These are phyloP conservation scores for Gastroboletus turbinatus DNA, from an alignment of 1,284 basidiomycete species.

Conservation along the genomic window DNA sequence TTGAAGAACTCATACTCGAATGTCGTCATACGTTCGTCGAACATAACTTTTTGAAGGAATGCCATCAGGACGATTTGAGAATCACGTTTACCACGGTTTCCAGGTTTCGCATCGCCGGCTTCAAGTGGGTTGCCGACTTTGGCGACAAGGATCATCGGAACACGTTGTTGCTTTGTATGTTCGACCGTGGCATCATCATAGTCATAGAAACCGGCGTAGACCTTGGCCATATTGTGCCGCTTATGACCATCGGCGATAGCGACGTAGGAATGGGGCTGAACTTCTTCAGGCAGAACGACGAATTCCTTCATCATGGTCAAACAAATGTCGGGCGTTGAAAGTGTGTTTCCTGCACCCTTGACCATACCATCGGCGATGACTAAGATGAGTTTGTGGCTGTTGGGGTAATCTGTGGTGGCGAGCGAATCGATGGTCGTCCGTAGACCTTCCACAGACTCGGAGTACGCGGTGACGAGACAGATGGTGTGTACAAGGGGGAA, in stretches of 20 bases:
- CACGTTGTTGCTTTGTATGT: constrained; percentile 92
- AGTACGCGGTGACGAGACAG: constrained; percentile 97
- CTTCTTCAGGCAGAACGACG: constrained; percentile 79
- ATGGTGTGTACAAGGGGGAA: constrained; percentile 95
- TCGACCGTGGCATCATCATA: constrained; percentile 95
- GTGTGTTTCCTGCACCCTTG: constrained; percentile 86
- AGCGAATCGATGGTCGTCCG: constrained; percentile 97
- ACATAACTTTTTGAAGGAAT: constrained; percentile 98
- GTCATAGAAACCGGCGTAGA: constrained; percentile 96
- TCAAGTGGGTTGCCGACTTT: constrained; percentile 94
- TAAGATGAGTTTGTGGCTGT: constrained; percentile 94
- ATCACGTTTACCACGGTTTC: constrained; percentile 98
- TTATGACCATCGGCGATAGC: constrained; percentile 99
- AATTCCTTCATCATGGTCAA: constrained; percentile 98
- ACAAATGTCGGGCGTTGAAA: constrained; percentile 94
- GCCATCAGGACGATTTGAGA: constrained; percentile 97
- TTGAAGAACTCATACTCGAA: constrained; percentile 99
- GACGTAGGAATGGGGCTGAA: constrained; percentile 95
- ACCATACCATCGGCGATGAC: constrained; percentile 99
- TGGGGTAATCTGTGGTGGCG: constrained; percentile 97
- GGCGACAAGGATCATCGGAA: constrained; percentile 93
- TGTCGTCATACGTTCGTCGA: constrained; percentile 99
- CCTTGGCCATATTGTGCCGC: constrained; percentile 99
- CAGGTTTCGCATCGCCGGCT: constrained; percentile 86
- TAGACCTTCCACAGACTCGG: constrained; percentile 94